These are phyloP conservation scores for Crotalaria pallida DNA, from an alignment of 306 rosid species.

Conservation along the genomic window DNA sequence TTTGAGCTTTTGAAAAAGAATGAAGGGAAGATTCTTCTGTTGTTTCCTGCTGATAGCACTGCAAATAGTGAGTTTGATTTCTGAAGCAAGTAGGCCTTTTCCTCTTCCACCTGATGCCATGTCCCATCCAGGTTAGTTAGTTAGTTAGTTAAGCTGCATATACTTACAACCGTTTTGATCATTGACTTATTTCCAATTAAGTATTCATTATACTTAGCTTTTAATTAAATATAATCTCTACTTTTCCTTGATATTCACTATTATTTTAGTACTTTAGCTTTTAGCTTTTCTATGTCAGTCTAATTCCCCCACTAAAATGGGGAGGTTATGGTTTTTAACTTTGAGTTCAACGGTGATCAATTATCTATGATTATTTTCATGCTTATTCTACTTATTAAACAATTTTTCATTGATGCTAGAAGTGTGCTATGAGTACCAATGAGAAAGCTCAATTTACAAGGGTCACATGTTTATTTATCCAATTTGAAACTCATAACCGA, in stretches of 20 bases:
- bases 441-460: no score
- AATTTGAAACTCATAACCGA: no score
- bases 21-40: slow-evolving; percentile 50
- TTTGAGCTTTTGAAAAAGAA: slow-evolving; percentile 23
- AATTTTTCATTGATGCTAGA: no score
- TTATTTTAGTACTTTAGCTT: neutral
- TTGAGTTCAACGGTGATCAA: neutral
- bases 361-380: no score
- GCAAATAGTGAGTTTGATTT: slow-evolving; percentile 49
- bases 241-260: neutral
- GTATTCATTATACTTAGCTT: no score
- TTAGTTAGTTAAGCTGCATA: slow-evolving; percentile 34
- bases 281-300: neutral
- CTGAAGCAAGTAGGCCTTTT: slow-evolving; percentile 46
- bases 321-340: neutral
- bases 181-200: neutral
- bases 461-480: no score
- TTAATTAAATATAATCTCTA: neutral
- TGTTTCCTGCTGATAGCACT: slow-evolving; percentile 49
- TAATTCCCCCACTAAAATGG: neutral
- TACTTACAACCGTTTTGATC: neutral
- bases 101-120: slow-evolving; percentile 40
- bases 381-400: no score
- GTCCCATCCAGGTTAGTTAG: slow-evolving; percentile 50
- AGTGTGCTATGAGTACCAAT: no score